phyloP scores from a whole-genome alignment of 768 basidiomycete species.

The Favolaschia claudopus region DNA sequence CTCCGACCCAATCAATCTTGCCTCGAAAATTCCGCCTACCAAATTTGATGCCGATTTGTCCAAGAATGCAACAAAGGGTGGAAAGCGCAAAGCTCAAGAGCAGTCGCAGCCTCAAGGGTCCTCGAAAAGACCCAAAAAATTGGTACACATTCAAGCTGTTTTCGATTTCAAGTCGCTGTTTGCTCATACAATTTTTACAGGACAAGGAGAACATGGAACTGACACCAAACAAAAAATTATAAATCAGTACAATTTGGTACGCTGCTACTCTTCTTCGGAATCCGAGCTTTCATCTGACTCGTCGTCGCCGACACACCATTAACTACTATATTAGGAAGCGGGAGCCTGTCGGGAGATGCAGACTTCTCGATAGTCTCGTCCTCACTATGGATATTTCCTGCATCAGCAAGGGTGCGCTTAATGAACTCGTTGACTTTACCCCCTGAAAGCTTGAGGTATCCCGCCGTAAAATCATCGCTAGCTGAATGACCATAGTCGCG shows the following conservation, averaged over 20 bases:
- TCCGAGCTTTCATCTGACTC: not conserved
- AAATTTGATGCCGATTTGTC: no score
- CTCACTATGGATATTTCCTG: not conserved
- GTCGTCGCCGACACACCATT: not conserved
- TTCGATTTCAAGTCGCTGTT: no score
- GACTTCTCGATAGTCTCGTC: not conserved
- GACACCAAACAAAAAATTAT: not conserved
- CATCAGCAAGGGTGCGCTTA: not conserved
- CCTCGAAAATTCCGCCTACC: no score
- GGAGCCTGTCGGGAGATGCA: not conserved
- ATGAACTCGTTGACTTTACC: constrained; percentile 1
- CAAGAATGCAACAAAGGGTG: no score
- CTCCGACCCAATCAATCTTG: no score
- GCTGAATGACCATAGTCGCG: not conserved
- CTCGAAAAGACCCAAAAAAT: no score
- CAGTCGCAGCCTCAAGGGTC: no score
- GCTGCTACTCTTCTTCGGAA: not conserved
- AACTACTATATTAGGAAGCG: not conserved
- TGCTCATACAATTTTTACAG: no score
- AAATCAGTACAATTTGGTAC: not conserved
- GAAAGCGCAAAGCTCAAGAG: no score
- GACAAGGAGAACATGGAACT: not conserved
- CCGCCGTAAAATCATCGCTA: not conserved
- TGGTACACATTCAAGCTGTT: no score
- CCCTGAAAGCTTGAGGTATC: not conserved